These are phyloP conservation scores for Perkinsus chesapeaki DNA, from an alignment of 169 alveolate genomes.

Conservation along the genomic window DNA sequence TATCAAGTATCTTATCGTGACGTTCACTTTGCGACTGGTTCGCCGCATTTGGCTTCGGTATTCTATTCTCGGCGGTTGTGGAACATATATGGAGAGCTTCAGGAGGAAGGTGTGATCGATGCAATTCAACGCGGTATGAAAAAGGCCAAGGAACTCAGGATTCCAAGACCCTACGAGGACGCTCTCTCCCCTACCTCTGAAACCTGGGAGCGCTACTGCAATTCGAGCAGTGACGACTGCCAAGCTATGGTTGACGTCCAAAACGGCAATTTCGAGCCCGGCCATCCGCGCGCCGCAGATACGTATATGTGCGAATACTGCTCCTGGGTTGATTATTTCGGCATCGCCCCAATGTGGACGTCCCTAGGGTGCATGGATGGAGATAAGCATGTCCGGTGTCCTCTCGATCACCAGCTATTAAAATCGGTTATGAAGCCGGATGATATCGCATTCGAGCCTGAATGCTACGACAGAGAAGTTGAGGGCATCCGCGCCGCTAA, in stretches of 20 bases:
- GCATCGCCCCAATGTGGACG: background rate
- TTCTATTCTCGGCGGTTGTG: background rate
- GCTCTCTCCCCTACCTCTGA: background rate
- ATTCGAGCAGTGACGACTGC: background rate
- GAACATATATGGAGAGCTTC: background rate
- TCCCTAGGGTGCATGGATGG: background rate
- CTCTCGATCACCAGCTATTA: background rate
- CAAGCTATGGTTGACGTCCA: background rate
- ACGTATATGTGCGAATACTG: background rate
- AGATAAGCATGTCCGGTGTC: background rate
- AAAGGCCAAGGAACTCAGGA: background rate
- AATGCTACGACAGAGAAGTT: background rate
- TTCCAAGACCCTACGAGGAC: background rate
- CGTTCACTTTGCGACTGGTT: background rate
- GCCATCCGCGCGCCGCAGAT: background rate
- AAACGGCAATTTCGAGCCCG: background rate
- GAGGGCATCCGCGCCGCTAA: background rate
- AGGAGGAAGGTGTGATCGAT: background rate
- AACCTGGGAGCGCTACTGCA: background rate
- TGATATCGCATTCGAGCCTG: background rate
- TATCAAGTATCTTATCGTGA: background rate
- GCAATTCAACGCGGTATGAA: background rate
- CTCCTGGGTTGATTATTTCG: background rate
- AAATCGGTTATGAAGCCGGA: background rate
- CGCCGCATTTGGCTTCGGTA: background rate